A percentile compares a stretch with the other conserved stretches of the same genome.
Conservation (phyloP, 148 eudicot species). For the Chenopodium formosanum region DNA sequence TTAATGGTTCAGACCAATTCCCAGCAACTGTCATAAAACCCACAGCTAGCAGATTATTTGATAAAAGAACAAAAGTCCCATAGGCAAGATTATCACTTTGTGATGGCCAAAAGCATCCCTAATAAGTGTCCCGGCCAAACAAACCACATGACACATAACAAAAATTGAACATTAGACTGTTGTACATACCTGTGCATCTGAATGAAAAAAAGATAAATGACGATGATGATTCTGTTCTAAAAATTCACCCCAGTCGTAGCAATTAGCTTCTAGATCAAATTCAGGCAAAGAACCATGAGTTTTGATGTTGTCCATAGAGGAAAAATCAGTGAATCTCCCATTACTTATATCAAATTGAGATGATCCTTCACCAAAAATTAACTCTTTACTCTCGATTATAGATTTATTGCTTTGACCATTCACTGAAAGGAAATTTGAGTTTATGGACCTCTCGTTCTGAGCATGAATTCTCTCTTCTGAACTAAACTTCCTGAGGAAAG, state of each 20-base stretch:
- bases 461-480: constrained; percentile 8
- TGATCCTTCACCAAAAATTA: constrained; percentile 16
- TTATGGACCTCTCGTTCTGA: constrained; percentile 21
- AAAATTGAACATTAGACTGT: not conserved
- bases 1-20: not conserved
- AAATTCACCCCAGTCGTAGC: constrained; percentile 1
- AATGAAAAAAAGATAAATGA: constrained; percentile 11
- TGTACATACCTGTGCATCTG: constrained; percentile 28
- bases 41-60: not conserved
- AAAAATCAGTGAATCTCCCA: not conserved
- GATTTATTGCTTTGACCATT: constrained; percentile 5
- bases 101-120: not conserved
- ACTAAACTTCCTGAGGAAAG: constrained; percentile 31
- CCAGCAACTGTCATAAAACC: not conserved
- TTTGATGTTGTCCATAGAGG: not conserved
- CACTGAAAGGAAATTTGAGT: constrained; percentile 8
- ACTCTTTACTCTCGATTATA: constrained; percentile 7
- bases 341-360: constrained; percentile 16
- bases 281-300: constrained; percentile 5
- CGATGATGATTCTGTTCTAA: constrained; percentile 14
- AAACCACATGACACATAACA: not conserved
- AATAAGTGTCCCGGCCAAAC: not conserved
- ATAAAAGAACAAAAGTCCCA: not conserved
- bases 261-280: constrained; percentile 21
- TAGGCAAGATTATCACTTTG: not conserved